Conservation (phyloP, 331 rosid species). For the Saraca asoca region DNA sequence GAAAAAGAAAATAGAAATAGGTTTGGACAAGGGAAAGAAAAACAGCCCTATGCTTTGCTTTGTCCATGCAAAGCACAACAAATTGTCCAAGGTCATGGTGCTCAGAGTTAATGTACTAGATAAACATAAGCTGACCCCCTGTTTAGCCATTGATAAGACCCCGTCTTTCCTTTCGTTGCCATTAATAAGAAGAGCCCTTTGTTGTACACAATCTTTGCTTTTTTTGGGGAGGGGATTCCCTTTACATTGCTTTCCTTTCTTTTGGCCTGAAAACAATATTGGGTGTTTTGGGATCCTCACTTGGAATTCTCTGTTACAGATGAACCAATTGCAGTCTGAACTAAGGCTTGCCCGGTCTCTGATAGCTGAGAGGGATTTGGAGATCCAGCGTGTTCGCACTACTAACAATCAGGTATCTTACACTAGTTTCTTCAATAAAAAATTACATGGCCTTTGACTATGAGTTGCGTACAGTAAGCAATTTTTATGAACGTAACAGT, state of each 20-base stretch:
- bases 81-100: too few species aligned
- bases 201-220: too few species aligned
- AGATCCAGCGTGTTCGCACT: constrained; percentile 76
- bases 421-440: constrained; percentile 1
- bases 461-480: constrained; percentile 21
- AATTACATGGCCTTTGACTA: constrained; percentile 13
- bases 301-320: constrained; percentile 51
- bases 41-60: too few species aligned
- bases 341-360: constrained; percentile 93
- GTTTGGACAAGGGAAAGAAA: too few species aligned
- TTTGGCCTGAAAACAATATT: constrained; percentile 4
- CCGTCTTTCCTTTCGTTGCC: too few species aligned
- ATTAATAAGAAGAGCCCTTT: too few species aligned
- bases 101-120: too few species aligned
- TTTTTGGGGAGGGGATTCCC: too few species aligned
- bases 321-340: constrained; percentile 91
- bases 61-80: too few species aligned
- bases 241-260: neutral
- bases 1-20: too few species aligned
- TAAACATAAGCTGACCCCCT: too few species aligned
- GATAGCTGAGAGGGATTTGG: constrained; percentile 88
- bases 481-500: constrained; percentile 47
- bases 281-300: neutral
- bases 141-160: too few species aligned
- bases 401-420: constrained; percentile 85